Evolutionary conservation across 306 rosid genomes (phyloP), one percentile per base, ranked within the genome.

Genomic region (Begonia loranthoides): DNA sequence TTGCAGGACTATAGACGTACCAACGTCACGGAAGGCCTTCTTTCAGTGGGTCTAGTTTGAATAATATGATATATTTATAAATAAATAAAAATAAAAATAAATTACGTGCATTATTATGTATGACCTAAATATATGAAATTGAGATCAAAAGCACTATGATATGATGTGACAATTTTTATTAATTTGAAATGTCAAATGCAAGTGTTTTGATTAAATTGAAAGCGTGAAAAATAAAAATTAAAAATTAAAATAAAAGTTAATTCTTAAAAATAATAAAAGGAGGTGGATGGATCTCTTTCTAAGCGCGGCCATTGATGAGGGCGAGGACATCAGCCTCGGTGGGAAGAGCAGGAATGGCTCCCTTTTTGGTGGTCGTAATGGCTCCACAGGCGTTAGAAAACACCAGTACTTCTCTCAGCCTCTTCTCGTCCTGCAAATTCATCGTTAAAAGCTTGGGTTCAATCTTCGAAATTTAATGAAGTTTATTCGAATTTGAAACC

Each of bases 351-450:
- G 94, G 95, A 34, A 88, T 88, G 57, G 96, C 93, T 28, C 96
- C 96, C 65, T 88, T 88, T 60, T 79, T 77, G 22, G 83, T 84
- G 8, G 96, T 84, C 41, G 96, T 88, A 54, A 88, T 88, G 57
- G 96, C 96, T 73, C 96, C 96, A 65, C 88, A 74, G 41, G 93
- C 96, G 67, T 84, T 88, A 17, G 96, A 72, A 60, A 66, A 88
- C 69, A 49, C 79, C 17, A 88, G 66, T 4, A 84, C 71, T 43
- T 45, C 67, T 66, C 78, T 81, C 68, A 88, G 39, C 53, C 76
- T 78, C 49, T 60, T 34, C 60, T 90, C 99, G 49, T 86, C 94
- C 97, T 88, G 80, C 56, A 38, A 50, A 24, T 1, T 14, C 9
- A 46, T 28, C 34, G 34, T 28, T 3, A 28, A 28, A 4, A 28